These are phyloP conservation scores for Kodamaea ohmeri DNA, from an alignment of 1,139 yeast species.

Conservation along the genomic window DNA sequence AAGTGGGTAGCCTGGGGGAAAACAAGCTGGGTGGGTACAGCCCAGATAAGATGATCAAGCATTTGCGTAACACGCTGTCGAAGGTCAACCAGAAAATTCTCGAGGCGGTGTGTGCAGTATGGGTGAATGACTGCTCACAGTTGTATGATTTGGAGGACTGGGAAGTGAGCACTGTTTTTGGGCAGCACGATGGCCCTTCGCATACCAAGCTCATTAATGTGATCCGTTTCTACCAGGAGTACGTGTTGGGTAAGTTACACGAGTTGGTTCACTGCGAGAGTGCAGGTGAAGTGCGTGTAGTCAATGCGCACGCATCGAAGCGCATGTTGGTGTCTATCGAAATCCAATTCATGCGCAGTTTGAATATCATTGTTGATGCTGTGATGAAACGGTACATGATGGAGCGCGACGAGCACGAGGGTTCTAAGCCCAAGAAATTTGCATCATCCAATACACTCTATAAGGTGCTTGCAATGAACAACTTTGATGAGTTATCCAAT, in stretches of 20 bases:
- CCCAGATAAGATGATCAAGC: slow-evolving; percentile 35
- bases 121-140: slow-evolving; percentile 50
- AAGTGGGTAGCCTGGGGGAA: slow-evolving; percentile 40
- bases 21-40: slow-evolving; percentile 28
- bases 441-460: slow-evolving; percentile 14
- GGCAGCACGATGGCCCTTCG: slow-evolving; percentile 19
- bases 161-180: slow-evolving; percentile 27
- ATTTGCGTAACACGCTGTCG: slow-evolving; percentile 31
- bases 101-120: slow-evolving; percentile 46
- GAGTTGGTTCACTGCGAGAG: slow-evolving; percentile 32
- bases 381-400: slow-evolving; percentile 43
- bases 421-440: too few relatives aligned
- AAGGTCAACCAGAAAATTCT: slow-evolving; percentile 39
- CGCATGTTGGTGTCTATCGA: slow-evolving; percentile 43
- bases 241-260: slow-evolving; percentile 29
- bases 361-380: slow-evolving; percentile 49
- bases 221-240: slow-evolving; percentile 41
- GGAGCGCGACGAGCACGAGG: slow-evolving; percentile 31
- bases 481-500: slow-evolving; percentile 39
- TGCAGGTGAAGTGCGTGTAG: slow-evolving; percentile 23
- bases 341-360: slow-evolving; percentile 48
- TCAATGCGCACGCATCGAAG: slow-evolving; percentile 40
- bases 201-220: slow-evolving; percentile 43
- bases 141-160: slow-evolving; percentile 45
- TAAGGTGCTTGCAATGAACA: slow-evolving; percentile 47